These are phyloP conservation scores for Aurinia saxatilis DNA, from an alignment of 345 rosid species.

Conservation along the genomic window DNA sequence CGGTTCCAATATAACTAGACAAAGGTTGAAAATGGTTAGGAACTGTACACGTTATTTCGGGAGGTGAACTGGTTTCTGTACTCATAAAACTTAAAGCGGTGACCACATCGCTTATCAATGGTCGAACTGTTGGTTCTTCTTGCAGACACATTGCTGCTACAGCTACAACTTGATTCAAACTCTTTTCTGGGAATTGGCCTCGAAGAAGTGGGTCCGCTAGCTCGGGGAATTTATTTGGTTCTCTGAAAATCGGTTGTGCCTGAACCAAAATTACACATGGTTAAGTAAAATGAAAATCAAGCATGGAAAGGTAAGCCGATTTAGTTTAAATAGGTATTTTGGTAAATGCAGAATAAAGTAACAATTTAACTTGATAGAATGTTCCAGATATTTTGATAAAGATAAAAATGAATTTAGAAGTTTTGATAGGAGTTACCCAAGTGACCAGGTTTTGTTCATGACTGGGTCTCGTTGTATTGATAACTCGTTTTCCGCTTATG, in stretches of 20 bases:
- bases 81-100: constrained; percentile 55
- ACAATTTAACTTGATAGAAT: neutral
- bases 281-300: neutral
- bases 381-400: neutral
- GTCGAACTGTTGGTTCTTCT: constrained; percentile 58
- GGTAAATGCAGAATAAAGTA: neutral
- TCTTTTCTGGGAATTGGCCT: constrained; percentile 42
- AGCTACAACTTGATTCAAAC: constrained; percentile 59
- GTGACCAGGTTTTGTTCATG: constrained; percentile 59
- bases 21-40: neutral
- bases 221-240: constrained; percentile 39
- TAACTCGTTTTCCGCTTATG: constrained; percentile 67
- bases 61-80: neutral
- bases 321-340: neutral
- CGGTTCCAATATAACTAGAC: neutral
- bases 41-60: neutral
- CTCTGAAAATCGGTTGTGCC: constrained; percentile 64
- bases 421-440: constrained; percentile 49
- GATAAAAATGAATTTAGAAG: neutral
- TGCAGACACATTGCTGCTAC: constrained; percentile 80
- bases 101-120: constrained; percentile 64
- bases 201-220: constrained; percentile 58
- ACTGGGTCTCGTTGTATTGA: constrained; percentile 46
- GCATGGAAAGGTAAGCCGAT: neutral
- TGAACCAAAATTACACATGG: constrained; percentile 15